These are phyloP conservation scores for Adansonia gregorii DNA, from an alignment of 441 rosid genomes.

Conservation along the genomic window DNA sequence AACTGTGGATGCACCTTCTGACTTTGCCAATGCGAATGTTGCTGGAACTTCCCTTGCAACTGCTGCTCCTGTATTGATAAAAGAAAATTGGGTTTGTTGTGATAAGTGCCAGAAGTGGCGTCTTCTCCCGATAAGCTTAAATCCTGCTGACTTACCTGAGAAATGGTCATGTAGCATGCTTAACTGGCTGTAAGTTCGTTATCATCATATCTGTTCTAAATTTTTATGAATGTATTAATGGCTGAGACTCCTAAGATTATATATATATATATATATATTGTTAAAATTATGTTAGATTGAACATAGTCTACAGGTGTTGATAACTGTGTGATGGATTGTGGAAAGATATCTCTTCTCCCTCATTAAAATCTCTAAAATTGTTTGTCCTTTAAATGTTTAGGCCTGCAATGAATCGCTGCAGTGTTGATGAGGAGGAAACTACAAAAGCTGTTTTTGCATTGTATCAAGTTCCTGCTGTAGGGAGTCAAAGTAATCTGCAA, in stretches of 20 bases:
- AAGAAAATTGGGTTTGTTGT: slow-evolving; percentile 93
- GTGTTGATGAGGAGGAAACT: slow-evolving; percentile 76
- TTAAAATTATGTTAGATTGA: neutral
- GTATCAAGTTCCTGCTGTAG: slow-evolving; percentile 54
- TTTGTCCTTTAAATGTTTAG: slow-evolving; percentile 48
- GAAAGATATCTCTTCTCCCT: slow-evolving; percentile 14
- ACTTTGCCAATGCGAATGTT: slow-evolving; percentile 36
- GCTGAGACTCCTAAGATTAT: neutral
- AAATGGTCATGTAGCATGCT: slow-evolving; percentile 98
- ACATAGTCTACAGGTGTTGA: slow-evolving; percentile 2
- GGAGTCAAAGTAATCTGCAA: slow-evolving; percentile 47
- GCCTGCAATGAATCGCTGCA: slow-evolving; percentile 86
- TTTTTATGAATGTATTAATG: slow-evolving; percentile 15
- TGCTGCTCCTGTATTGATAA: slow-evolving; percentile 56
- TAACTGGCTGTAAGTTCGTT: slow-evolving; percentile 91
- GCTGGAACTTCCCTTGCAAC: slow-evolving; percentile 53
- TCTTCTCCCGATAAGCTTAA: slow-evolving; percentile 77
- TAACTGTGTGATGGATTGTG: slow-evolving; percentile 13
- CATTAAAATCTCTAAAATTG: slow-evolving; percentile 33
- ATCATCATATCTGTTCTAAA: slow-evolving; percentile 1
- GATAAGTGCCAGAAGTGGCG: slow-evolving; percentile 95
- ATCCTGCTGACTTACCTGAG: slow-evolving; percentile 73
- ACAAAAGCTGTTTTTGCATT: slow-evolving; percentile 57
- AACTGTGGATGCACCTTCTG: slow-evolving; percentile 38
- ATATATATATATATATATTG: neutral